Base-by-base conservation (phyloP, 768 basidiomycete genomes). In the Rhizopogon roseolus region DNA sequence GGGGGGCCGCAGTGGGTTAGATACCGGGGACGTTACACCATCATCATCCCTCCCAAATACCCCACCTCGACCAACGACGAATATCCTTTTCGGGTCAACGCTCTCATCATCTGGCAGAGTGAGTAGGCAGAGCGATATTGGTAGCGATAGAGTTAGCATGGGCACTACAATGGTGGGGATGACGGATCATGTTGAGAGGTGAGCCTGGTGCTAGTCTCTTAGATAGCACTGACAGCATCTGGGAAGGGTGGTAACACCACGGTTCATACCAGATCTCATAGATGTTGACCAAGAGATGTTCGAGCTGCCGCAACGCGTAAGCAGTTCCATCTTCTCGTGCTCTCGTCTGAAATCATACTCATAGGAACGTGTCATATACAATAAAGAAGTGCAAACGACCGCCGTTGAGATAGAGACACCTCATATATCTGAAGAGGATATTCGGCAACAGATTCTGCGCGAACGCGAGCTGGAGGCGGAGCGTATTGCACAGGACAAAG, bases 251-350 rank as follows among this genome's bases (percentile, higher is more conserved):
- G 74, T 90, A 62, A 83, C 80, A 5, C 84, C 86, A 10, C 78
- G 88, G 41, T 76, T 80, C 29, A 73, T 84, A 41, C 80, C 81
- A n/a, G 90, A 92, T 64, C 77, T 93, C n/a, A 81, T 96, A 48
- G 91, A 96, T 59, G 78, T 90, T 16, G 90, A 93, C 58, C 86
- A 92, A 63, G 94, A 97, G 64, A 73, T 97, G 5, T 96, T 92
- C 60, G 93, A 95, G 61, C 72, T 94, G 10, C 93, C 93, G 2
- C 84, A 88, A 62, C 92, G 88, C 75, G 93, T 92, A 52, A 44
- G 74, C 62, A 7, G 32, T n/a, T 37, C 13, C 16, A 25, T 36
- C 25, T 39, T 11, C 41, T 13, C 40, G 8, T n/a, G 16, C 39
- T 50, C 41, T 50, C 17, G 53, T 43, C 44, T 52, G 14, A 48